Base-by-base conservation (phyloP, 2,329 filamentous ascomycete genomes). In the Cercospora sp. region DNA sequence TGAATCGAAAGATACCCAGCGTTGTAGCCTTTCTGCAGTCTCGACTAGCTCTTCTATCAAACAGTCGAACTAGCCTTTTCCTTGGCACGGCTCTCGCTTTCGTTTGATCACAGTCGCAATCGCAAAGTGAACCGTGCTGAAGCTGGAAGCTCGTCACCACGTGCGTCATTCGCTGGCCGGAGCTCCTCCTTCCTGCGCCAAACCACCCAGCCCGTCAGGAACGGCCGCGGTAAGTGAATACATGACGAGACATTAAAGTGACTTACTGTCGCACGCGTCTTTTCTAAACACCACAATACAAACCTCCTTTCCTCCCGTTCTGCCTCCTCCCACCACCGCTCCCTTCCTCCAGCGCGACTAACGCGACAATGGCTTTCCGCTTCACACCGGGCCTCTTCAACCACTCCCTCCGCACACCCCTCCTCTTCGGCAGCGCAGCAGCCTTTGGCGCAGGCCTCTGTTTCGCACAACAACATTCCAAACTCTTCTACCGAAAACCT, bases 371-470 rank as follows among this genome's bases (percentile, higher is more conserved):
- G 67, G 31, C 67, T 40, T 68, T 68, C 67, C 67, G 67, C 26
- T 64, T 82, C 62, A 78, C 79, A 51, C 78, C 81, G 30, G 78
- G 78, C 60, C 75, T 81, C 68, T 74, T 78, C 69, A 74, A 80
- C 67, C 70, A 78, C 64, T 73, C 77, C 60, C 77, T 80, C 42
- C 79, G 79, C 36, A 73, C 72, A 3, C 73, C 75, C 7, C 69
- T 76, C 57, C 64, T 76, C 60, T 58, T 68, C 63, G 72, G 72
- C 64, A 65, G 72, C 42, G 69, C 80, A 62, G 69, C 80, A 62
- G 69, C 73, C 30, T 64, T 64, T 10, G 74, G 75, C 63, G 62
- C 72, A 42, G 71, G 73, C 9, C 65, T 77, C 51, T 69, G 69
- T 65, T 62, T 74, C 55, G 63, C 73, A 51, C 68, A 73, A 53